These are phyloP conservation scores for Teunomyces tritomae DNA, from an alignment of 805 yeast species.

Conservation along the genomic window DNA sequence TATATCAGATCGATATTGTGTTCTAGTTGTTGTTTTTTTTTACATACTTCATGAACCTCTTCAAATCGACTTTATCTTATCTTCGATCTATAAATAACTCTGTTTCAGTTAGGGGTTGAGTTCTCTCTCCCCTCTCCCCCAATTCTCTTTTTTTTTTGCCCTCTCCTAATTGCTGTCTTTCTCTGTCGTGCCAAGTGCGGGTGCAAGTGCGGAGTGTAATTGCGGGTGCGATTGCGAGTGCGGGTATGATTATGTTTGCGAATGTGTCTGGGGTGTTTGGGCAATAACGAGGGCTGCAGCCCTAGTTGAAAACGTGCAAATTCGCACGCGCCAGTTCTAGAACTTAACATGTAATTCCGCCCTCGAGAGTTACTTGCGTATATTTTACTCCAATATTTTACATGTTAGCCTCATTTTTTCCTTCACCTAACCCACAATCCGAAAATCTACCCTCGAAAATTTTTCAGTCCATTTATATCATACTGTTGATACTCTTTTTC, in stretches of 20 bases:
- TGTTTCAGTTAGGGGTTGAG: neutral
- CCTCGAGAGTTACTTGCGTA: neutral
- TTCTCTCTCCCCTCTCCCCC: neutral
- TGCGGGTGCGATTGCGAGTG: neutral
- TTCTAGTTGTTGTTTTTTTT: no score
- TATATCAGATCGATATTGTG: no score
- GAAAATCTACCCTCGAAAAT: conserved; percentile 4
- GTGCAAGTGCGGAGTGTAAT: no score
- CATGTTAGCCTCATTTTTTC: conserved; percentile 1
- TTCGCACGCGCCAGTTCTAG: neutral
- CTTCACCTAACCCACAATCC: conserved; percentile 2
- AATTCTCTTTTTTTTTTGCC: neutral
- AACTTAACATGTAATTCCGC: neutral
- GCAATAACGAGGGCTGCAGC: conserved; percentile 2
- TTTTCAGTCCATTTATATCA: conserved; percentile 2
- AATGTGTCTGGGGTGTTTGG: no score
- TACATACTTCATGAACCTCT: neutral
- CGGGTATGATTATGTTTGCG: no score
- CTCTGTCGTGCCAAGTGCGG: neutral
- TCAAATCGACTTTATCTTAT: neutral
- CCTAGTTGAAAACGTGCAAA: neutral
- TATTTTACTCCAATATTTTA: neutral
- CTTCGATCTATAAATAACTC: conserved; percentile 2
- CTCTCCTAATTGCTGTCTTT: no score
- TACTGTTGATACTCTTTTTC: conserved; percentile 6